Evolutionary conservation across 164 flowering plant genomes (phyloP).

Genomic region (Aristolochia contorta): DNA sequence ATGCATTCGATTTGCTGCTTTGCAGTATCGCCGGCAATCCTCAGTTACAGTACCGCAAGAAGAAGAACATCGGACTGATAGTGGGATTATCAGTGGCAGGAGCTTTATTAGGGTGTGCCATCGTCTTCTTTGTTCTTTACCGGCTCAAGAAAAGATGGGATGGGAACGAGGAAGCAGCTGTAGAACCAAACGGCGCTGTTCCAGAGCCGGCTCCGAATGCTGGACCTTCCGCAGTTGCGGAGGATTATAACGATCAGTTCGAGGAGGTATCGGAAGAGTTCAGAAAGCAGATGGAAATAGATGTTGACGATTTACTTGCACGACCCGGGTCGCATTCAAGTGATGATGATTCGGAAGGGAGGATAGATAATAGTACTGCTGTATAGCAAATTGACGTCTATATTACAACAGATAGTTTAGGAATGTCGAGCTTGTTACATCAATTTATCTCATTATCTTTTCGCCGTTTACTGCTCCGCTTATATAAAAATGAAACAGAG

Average conservation of each 20-base stretch:
- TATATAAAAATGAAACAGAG: too few relatives aligned
- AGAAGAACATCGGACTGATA: background rate
- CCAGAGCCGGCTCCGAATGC: background rate
- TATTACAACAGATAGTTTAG: too few relatives aligned
- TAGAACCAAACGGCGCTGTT: background rate
- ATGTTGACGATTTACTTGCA: background rate
- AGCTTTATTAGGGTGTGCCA: background rate
- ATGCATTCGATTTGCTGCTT: background rate
- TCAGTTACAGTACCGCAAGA: background rate
- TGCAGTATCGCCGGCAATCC: conserved; percentile 3
- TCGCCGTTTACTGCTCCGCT: too few relatives aligned
- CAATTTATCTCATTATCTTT: too few relatives aligned
- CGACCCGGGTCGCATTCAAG: background rate
- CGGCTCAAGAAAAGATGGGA: background rate
- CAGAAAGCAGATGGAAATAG: background rate
- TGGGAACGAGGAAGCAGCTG: background rate
- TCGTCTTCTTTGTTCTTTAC: background rate
- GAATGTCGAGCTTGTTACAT: too few relatives aligned
- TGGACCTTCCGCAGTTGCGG: background rate
- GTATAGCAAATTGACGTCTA: too few relatives aligned
- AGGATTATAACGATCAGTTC: background rate
- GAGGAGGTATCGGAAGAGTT: background rate
- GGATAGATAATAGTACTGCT: too few relatives aligned
- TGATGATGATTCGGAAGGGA: too few relatives aligned
- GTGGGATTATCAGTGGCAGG: background rate